Evolutionary conservation across 768 basidiomycete species (phyloP).

Genomic region (Boletus subparvulus): DNA sequence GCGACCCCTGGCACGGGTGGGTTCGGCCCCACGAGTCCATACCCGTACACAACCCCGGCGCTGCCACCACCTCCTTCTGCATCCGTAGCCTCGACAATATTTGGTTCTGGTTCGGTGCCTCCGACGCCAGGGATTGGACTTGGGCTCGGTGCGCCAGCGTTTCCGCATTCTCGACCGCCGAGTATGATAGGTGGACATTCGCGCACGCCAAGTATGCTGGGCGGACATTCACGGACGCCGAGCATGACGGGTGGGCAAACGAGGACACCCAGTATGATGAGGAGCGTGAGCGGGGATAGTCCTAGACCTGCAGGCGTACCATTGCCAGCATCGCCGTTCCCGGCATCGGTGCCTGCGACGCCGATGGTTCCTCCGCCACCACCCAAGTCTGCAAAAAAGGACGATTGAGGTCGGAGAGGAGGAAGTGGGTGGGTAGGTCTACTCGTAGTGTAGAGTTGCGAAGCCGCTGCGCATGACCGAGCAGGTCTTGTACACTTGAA

Average conservation of each 20-base stretch:
- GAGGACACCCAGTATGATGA: not conserved
- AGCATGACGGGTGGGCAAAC: not conserved
- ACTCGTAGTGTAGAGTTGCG: conserved; percentile 1
- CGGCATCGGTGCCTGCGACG: conserved; percentile 15
- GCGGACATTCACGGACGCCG: not conserved
- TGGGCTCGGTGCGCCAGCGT: conserved; percentile 27
- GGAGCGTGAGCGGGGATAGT: conserved; percentile 16
- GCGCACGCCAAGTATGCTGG: conserved; percentile 17
- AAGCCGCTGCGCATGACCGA: not conserved
- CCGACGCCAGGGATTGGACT: conserved; percentile 31
- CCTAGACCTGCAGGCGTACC: conserved; percentile 10
- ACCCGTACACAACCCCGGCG: conserved; percentile 19
- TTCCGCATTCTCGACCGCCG: conserved; percentile 19
- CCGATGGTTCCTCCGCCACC: conserved; percentile 24
- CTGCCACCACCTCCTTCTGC: not conserved
- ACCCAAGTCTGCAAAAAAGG: conserved; percentile 24
- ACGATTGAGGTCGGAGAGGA: conserved; percentile 17
- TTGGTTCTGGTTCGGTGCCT: conserved; percentile 31
- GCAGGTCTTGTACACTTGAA: not conserved
- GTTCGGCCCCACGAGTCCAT: conserved; percentile 28
- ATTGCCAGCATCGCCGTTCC: conserved; percentile 24
- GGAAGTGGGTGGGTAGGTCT: not conserved
- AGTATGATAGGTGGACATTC: conserved; percentile 16
- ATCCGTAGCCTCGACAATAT: conserved; percentile 30
- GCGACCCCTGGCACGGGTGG: conserved; percentile 35